phyloP scores from a whole-genome alignment of 306 rosid species.

The Begonia peltatifolia region DNA sequence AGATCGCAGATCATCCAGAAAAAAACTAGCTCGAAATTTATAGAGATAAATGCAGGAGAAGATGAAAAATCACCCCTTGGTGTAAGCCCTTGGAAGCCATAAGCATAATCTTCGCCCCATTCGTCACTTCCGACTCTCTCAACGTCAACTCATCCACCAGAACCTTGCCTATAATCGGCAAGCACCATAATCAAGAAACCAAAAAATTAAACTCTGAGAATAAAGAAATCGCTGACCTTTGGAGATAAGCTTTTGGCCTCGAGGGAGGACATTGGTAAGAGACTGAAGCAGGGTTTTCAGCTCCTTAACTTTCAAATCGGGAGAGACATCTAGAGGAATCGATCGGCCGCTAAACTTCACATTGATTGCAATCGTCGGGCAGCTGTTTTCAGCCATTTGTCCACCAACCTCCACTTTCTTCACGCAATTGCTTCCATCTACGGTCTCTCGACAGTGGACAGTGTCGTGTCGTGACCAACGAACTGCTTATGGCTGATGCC shows the following conservation, averaged over 20 bases:
- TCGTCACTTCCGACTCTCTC: constrained; percentile 37
- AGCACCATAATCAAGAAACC: constrained; percentile 4
- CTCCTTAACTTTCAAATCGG: constrained; percentile 47
- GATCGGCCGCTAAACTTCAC: constrained; percentile 55
- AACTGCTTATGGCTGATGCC: no score
- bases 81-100: constrained; percentile 85
- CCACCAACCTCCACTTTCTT: constrained; percentile 25
- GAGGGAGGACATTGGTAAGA: constrained; percentile 70
- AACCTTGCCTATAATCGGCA: constrained; percentile 49
- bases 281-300: constrained; percentile 75
- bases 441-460: neutral
- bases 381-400: constrained; percentile 6
- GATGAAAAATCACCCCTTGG: constrained; percentile 61
- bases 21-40: no score
- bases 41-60: no score
- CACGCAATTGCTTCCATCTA: neutral
- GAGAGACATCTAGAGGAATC: constrained; percentile 43
- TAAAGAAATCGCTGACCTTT: constrained; percentile 26
- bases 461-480: neutral
- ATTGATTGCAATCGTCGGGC: constrained; percentile 21
- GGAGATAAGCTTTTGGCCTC: constrained; percentile 89
- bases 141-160: constrained; percentile 60
- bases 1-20: no score
- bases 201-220: no score
- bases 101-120: constrained; percentile 82